Base-by-base conservation (phyloP, 2,329 filamentous ascomycete genomes). In the Biscogniauxia mediterranea region DNA sequence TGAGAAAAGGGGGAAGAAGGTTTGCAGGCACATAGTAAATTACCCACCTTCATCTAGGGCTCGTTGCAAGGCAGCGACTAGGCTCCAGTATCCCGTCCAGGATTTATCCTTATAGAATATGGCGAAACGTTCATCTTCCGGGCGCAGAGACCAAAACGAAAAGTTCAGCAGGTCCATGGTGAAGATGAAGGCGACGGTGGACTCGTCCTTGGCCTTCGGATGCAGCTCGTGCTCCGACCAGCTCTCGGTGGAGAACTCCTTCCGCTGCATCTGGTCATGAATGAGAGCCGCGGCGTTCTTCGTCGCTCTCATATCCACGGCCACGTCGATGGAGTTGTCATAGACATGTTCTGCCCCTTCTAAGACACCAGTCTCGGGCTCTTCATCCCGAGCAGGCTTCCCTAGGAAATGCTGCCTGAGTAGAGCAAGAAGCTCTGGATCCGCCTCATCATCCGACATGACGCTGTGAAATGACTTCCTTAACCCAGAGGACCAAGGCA, bases 131-230 rank as follows among this genome's bases (percentile, higher is more conserved):
- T 94, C 87, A 5, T 87, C 83, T 11, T 90, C 88, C 0, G 80
- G 76, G 52, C 77, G 73, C 57, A 91, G 89, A 15, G 92, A 96
- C 95, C 95, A 99, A 75, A 99, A 99, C 21, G 89, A 96, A 73
- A 98, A 99, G 74, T 99, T 99, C 56, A 99, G 80, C 26, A 99
- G 76, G 74, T 99, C 95, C 92, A 99, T 96, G 20, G 91, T 92
- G 74, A 99, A 98, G 70, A 99, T 94, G 74, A 99, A 98, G 65
- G 91, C 89, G 21, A 96, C 86, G 0, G 92, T 93, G 56, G 77
- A 83, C 71, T 92, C 90, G 72, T 96, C 89, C 71, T 92, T 92
- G 51, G 85, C 71, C 74, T 93, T 90, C 1, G 95, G 95, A 71
- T 99, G 95, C 49, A 99, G 81, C 73, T 95, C 91, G 75, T 98